These are phyloP conservation scores for Hypoxylon rickii DNA, from an alignment of 495 filamentous ascomycete genomes.

Conservation along the genomic window DNA sequence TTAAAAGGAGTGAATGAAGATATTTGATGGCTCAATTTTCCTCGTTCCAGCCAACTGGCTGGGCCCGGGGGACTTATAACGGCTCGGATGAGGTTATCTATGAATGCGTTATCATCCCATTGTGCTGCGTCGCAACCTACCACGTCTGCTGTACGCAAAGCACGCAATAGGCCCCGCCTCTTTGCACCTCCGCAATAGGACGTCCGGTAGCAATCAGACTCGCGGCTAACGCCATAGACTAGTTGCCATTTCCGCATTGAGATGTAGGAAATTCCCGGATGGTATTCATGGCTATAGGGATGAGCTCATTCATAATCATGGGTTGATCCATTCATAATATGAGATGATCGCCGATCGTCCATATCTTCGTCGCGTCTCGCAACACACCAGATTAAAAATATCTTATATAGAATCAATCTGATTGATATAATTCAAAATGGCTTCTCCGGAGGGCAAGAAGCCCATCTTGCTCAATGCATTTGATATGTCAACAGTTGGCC, in stretches of 20 bases:
- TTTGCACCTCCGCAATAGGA: conserved; percentile 38
- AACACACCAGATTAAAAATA: too few relatives aligned
- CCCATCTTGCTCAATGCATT: conserved; percentile 53
- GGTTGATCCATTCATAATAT: conserved; percentile 5
- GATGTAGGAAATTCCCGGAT: conserved; percentile 1
- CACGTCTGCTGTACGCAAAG: conserved; percentile 26
- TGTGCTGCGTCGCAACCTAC: conserved; percentile 10
- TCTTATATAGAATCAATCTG: too few relatives aligned
- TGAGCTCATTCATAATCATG: conserved; percentile 20
- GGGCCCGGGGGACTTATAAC: conserved; percentile 21
- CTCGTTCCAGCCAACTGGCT: background rate
- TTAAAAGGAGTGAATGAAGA: too few relatives aligned
- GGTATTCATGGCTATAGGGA: background rate
- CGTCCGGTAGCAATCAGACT: conserved; percentile 16
- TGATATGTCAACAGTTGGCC: conserved; percentile 50
- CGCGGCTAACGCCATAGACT: conserved; percentile 11
- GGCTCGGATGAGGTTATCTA: conserved; percentile 19
- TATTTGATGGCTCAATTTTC: background rate
- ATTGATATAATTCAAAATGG: conserved; percentile 20
- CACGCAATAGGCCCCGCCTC: conserved; percentile 37
- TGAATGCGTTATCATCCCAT: conserved; percentile 20
- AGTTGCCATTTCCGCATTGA: conserved; percentile 3
- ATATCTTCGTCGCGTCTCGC: background rate
- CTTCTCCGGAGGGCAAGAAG: conserved; percentile 39
- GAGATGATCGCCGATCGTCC: background rate